Conservation (phyloP, 2,329 filamentous ascomycete genomes). For the Tolypocladium tundrense region DNA sequence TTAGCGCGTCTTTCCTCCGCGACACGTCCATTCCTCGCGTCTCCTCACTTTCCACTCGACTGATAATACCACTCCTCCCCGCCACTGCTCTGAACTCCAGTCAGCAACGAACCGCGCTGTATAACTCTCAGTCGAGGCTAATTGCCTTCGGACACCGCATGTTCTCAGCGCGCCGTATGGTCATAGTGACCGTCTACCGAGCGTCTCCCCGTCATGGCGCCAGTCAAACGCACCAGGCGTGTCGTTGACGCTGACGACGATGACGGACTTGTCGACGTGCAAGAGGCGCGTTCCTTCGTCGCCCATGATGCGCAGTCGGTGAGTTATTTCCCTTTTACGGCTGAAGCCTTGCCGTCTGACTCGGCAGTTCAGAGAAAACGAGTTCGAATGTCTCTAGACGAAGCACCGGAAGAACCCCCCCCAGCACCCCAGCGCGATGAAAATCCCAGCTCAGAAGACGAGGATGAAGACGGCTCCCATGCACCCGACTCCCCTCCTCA, state of each 20-base stretch:
- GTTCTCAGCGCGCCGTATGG: neutral
- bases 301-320: constrained; percentile 17
- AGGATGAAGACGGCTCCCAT: constrained; percentile 17
- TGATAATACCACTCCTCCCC: neutral
- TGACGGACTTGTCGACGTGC: constrained; percentile 23
- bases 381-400: constrained; percentile 19
- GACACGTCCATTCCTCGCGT: neutral
- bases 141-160: neutral
- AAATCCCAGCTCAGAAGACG: constrained; percentile 18
- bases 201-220: constrained; percentile 13
- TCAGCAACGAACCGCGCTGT: neutral
- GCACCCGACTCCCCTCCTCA: constrained; percentile 28
- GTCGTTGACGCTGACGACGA: constrained; percentile 14
- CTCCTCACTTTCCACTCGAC: neutral
- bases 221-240: constrained; percentile 30
- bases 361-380: constrained; percentile 19
- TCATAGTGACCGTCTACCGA: neutral
- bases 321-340: neutral
- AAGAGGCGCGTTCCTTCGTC: constrained; percentile 30
- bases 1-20: neutral
- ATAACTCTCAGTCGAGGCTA: no score
- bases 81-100: neutral
- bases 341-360: constrained; percentile 3
- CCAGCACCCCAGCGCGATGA: constrained; percentile 8
- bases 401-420: constrained; percentile 7